Conservation (phyloP, 139 green algal species). For the Ettlia oleoabundans region DNA sequence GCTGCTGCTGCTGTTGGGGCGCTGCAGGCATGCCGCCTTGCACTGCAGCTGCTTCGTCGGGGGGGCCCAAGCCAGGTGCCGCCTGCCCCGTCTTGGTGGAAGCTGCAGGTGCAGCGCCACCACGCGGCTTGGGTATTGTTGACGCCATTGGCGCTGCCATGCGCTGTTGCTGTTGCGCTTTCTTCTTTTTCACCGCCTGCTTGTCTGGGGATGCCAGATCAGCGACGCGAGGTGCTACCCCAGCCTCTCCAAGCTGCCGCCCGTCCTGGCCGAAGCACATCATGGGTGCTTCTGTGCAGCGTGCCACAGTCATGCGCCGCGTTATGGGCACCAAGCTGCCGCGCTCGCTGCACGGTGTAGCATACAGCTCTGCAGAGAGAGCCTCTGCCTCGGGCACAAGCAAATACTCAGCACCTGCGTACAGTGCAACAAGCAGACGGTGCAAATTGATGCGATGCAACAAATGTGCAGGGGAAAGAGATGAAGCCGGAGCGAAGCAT, state of each 20-base stretch:
- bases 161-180: neutral
- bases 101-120: neutral
- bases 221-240: neutral
- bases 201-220: neutral
- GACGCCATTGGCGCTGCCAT: neutral
- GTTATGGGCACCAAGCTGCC: neutral
- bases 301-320: slow-evolving; percentile 18
- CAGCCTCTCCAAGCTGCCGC: neutral
- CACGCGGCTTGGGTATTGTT: neutral
- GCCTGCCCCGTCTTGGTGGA: neutral
- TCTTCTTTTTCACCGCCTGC: slow-evolving; percentile 4
- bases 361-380: neutral
- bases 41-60: neutral
- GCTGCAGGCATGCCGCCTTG: neutral
- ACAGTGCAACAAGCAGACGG: neutral
- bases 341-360: neutral
- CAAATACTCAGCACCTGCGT: slow-evolving; percentile 27
- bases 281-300: neutral
- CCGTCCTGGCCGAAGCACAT: slow-evolving; percentile 32
- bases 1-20: slow-evolving; percentile 2
- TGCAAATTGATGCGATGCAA: too few relatives aligned
- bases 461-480: too few relatives aligned
- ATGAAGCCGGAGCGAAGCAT: too few relatives aligned
- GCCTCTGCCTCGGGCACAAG: slow-evolving; percentile 16
- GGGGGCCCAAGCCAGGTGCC: neutral